Conservation (phyloP, 2,329 filamentous ascomycete species). For the Colletotrichum acutatum region DNA sequence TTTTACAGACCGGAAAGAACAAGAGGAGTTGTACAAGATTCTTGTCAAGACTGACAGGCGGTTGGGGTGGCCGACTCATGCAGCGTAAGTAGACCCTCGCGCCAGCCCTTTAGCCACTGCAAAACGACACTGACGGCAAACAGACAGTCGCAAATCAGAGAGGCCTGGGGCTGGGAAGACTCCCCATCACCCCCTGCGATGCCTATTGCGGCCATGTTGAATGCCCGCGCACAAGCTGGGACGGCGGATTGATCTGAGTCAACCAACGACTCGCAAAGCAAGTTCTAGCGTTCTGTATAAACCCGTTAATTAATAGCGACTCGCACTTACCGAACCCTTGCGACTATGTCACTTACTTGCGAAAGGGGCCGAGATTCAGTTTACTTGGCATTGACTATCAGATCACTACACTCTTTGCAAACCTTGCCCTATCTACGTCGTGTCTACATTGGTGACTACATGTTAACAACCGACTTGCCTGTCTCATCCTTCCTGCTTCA, state of each 20-base stretch:
- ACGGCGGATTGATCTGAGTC: neutral
- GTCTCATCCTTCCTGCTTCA: too few species aligned
- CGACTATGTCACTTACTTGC: too few species aligned
- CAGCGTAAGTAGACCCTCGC: constrained; percentile 38
- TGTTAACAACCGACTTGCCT: too few species aligned
- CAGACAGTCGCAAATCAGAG: constrained; percentile 16
- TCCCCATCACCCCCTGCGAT: constrained; percentile 19
- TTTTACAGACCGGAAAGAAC: constrained; percentile 49
- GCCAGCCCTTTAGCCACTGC: too few species aligned
- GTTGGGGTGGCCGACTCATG: constrained; percentile 43
- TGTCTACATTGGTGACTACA: too few species aligned
- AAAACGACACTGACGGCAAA: neutral
- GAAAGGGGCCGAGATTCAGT: too few species aligned
- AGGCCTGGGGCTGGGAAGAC: constrained; percentile 23
- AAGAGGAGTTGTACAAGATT: constrained; percentile 49
- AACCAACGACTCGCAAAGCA: neutral
- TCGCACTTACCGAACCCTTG: neutral
- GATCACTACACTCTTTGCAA: too few species aligned
- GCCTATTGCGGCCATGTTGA: constrained; percentile 19
- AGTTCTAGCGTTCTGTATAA: neutral
- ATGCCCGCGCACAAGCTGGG: neutral
- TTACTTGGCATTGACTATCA: too few species aligned
- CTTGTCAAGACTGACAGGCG: constrained; percentile 45
- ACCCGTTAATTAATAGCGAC: neutral
- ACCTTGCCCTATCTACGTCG: too few species aligned